phyloP scores from a whole-genome alignment of 2,329 filamentous ascomycete genomes.

The Gnomoniopsis sp. region DNA sequence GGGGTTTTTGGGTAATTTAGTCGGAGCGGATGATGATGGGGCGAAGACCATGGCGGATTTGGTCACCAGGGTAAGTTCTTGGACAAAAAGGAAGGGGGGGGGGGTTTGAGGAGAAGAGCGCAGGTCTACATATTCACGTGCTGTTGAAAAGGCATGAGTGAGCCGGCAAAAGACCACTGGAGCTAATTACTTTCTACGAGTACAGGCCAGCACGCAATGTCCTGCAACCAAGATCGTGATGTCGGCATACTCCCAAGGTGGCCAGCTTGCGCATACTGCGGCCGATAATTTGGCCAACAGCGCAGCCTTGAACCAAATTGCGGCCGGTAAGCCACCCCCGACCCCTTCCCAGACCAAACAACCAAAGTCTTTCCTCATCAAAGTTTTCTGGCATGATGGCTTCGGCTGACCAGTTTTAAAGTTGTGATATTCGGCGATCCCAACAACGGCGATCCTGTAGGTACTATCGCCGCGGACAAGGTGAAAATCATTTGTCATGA shows the following conservation, averaged over 20 bases:
- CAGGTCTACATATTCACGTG: too few species aligned
- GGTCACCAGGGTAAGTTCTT: background rate
- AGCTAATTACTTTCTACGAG: background rate
- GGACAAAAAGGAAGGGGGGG: too few species aligned
- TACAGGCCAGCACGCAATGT: conserved; percentile 24
- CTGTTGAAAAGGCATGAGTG: too few species aligned
- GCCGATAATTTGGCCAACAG: conserved; percentile 17
- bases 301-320: conserved; percentile 16
- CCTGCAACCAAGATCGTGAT: conserved; percentile 38
- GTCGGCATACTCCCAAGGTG: conserved; percentile 33
- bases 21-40: background rate
- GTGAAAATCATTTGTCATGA: conserved; percentile 17
- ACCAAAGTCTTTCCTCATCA: background rate
- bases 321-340: conserved; percentile 4
- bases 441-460: conserved; percentile 14
- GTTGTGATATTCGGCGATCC: conserved; percentile 27
- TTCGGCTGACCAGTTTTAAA: background rate
- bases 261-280: conserved; percentile 27
- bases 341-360: background rate
- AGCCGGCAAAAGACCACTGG: background rate
- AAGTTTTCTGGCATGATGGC: too few species aligned
- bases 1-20: conserved; percentile 19
- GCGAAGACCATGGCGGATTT: background rate
- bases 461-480: conserved; percentile 6
- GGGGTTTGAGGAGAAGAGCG: too few species aligned